Evolutionary conservation across 2,329 filamentous ascomycete species (phyloP), one percentile per base, ranked within the genome.

Genomic region (Pestalotiopsis sp.): DNA sequence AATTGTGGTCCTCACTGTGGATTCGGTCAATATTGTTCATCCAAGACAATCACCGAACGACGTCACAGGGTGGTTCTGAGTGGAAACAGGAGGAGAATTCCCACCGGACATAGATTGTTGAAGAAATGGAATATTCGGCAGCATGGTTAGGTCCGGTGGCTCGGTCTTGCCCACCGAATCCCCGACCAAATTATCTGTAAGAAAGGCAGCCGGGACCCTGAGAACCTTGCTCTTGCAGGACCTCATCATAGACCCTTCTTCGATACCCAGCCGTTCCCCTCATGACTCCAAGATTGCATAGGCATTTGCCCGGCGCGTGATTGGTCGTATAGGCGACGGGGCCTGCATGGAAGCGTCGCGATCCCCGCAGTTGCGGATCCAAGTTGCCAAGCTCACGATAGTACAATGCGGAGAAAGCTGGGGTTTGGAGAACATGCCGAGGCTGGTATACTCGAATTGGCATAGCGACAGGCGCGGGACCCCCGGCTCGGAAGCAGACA

Each of bases 351-450:
- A 31, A 62, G 23, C 36, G 39, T 52, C n/a, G 25, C 39, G 61
- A 64, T 64, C 61, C 39, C 61, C 61, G 38, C 61, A 49, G 11
- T 36, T 38, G n/a, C 23, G n/a, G 36, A 41, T 39, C 31, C 31
- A 17, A 23, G 20, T 49, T 27, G 27, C 27, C 27, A 27, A 27
- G 27, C 27, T 49, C 14, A 39, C 25, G 39, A 64, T 64, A 31
- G 25, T 20, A 14, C 31, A 25, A 64, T 64, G 61, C 61, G 61
- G 61, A 64, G 61, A 64, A 64, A 45, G 61, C 61, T 64, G 61
- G 61, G 61, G 61, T 64, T 52, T 49, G 61, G 38, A 52, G 41
- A 52, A 52, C 25, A 64, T 45, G 61, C 61, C 61, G 61, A 64
- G 61, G 61, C 61, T 52, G 61, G 61, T 17, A 45, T 45, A 20